These are phyloP conservation scores for Mycena capillaripes DNA, from an alignment of 768 basidiomycete species.

Conservation along the genomic window DNA sequence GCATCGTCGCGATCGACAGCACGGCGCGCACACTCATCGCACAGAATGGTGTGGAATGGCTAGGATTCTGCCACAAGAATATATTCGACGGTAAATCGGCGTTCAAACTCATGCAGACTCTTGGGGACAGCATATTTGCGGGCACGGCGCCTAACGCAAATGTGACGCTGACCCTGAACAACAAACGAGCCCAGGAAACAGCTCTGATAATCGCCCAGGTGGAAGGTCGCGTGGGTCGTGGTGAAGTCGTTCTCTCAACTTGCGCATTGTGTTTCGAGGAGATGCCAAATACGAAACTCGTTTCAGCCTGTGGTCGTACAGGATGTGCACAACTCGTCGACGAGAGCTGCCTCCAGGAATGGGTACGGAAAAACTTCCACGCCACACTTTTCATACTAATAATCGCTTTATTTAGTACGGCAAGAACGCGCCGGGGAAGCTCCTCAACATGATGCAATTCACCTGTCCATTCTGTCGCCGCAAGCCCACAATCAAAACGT, in stretches of 20 bases:
- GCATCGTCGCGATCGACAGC: no score
- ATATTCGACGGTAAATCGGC: no score
- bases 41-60: no score
- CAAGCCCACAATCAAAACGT: not conserved
- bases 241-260: not conserved
- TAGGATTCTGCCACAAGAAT: no score
- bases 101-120: no score
- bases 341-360: not conserved
- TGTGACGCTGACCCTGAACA: no score
- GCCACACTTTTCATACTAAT: not conserved
- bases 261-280: not conserved
- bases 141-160: no score
- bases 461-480: not conserved
- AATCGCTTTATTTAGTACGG: not conserved
- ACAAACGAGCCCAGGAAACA: no score
- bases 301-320: not conserved
- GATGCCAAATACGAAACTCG: not conserved
- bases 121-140: no score
- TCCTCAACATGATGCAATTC: conserved; percentile 4
- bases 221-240: not conserved
- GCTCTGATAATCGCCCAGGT: not conserved
- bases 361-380: not conserved
- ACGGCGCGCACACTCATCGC: no score
- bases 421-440: not conserved
- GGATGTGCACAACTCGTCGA: not conserved